Evolutionary conservation across 108 stramenopile genomes (phyloP).

Genomic region (Fragilaria crotonensis): DNA sequence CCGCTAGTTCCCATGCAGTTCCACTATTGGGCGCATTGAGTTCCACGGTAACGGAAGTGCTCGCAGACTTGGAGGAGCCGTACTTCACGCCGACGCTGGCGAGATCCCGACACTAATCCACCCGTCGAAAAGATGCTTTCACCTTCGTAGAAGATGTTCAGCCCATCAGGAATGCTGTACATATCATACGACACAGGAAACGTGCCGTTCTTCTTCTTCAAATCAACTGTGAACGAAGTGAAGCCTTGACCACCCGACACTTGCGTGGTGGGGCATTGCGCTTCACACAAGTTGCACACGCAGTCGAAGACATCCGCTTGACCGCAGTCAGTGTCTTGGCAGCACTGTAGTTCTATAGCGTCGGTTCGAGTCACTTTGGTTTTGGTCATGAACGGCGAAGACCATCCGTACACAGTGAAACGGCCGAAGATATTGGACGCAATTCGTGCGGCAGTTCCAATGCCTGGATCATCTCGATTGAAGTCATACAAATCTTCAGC

Average conservation of each 20-base stretch:
- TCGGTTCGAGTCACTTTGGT: too few relatives aligned
- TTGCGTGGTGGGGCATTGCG: slow-evolving; percentile 6
- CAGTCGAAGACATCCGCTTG: too few relatives aligned
- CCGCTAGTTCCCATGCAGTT: slow-evolving; percentile 8
- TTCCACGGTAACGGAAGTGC: neutral
- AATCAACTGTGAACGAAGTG: slow-evolving; percentile 1
- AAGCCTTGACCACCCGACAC: slow-evolving; percentile 5
- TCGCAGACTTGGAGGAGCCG: neutral
- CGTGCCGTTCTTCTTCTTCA: neutral
- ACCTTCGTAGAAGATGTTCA: slow-evolving; percentile 9
- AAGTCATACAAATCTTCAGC: too few relatives aligned
- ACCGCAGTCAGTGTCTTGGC: too few relatives aligned
- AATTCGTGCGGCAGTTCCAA: too few relatives aligned
- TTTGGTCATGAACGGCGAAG: too few relatives aligned
- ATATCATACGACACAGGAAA: slow-evolving; percentile 8
- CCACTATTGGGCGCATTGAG: slow-evolving; percentile 9
- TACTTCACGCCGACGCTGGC: too few relatives aligned
- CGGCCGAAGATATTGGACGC: too few relatives aligned
- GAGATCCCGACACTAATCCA: slow-evolving; percentile 11
- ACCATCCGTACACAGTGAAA: too few relatives aligned
- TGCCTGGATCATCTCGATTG: too few relatives aligned
- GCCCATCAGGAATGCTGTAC: slow-evolving; percentile 12
- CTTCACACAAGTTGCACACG: too few relatives aligned
- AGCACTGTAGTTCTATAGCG: too few relatives aligned
- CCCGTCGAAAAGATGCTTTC: slow-evolving; percentile 10